phyloP scores from a whole-genome alignment of 2,329 filamentous ascomycete species.

The Colletotrichum sp. region DNA sequence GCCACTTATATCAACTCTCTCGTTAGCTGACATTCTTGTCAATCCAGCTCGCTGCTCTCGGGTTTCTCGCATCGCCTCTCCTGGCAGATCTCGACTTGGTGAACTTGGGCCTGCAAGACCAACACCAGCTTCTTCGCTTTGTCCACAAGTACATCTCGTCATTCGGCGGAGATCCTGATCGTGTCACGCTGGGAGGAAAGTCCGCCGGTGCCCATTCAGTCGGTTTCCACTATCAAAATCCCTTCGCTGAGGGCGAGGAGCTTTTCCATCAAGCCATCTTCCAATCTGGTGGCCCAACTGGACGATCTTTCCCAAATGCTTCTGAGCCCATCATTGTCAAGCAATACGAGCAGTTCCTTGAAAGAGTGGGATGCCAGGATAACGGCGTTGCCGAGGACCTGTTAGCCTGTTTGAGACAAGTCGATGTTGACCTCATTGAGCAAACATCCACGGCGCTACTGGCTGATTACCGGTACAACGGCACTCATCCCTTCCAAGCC shows the following conservation, averaged over 20 bases:
- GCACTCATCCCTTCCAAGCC: slow-evolving; percentile 4
- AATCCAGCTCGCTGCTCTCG: slow-evolving; percentile 28
- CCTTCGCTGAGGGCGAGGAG: slow-evolving; percentile 32
- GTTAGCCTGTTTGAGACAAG: slow-evolving; percentile 42
- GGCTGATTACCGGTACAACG: not conserved
- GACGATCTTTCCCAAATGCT: slow-evolving; percentile 39
- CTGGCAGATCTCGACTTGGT: slow-evolving; percentile 40
- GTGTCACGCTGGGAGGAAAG: slow-evolving; percentile 61
- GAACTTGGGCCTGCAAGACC: slow-evolving; percentile 61
- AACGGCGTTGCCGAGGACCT: slow-evolving; percentile 32
- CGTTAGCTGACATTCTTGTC: accelerated
- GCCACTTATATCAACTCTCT: accelerated
- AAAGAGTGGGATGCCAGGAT: slow-evolving; percentile 32
- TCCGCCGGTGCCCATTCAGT: slow-evolving; percentile 53
- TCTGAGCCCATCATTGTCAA: slow-evolving; percentile 35
- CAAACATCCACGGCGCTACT: not conserved
- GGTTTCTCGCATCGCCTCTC: slow-evolving; percentile 48
- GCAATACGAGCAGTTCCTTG: slow-evolving; percentile 35
- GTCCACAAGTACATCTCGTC: slow-evolving; percentile 55
- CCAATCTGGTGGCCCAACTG: slow-evolving; percentile 42
- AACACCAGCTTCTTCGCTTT: slow-evolving; percentile 57
- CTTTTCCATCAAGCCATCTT: slow-evolving; percentile 39
- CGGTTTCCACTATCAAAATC: slow-evolving; percentile 43
- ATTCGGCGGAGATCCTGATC: slow-evolving; percentile 58
- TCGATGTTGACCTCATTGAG: slow-evolving; percentile 38